Evolutionary conservation across 495 filamentous ascomycete genomes (phyloP).

Genomic region (Aspergillus nanangensis): DNA sequence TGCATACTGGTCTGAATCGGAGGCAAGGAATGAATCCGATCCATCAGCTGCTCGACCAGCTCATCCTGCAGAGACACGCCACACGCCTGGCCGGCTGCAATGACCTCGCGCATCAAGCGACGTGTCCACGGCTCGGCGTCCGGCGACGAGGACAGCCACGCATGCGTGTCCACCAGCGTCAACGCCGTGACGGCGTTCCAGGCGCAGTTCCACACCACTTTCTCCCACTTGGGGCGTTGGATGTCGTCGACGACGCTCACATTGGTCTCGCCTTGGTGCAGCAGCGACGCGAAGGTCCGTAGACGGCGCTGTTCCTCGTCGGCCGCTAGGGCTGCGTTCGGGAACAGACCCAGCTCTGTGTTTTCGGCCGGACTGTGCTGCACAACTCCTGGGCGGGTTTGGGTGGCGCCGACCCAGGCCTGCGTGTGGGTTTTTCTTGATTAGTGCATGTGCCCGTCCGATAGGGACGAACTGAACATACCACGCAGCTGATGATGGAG

Average conservation of each 20-base stretch:
- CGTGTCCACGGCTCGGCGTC: not conserved
- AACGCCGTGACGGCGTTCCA: slow-evolving; percentile 40
- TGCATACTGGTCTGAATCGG: slow-evolving; percentile 49
- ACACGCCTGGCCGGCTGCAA: not conserved
- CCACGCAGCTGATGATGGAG: slow-evolving; percentile 54
- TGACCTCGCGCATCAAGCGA: not conserved
- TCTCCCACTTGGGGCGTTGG: slow-evolving; percentile 33
- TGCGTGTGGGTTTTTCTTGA: not conserved
- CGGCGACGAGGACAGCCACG: not conserved
- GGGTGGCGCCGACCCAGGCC: not conserved
- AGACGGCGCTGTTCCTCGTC: not conserved
- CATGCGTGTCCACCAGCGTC: slow-evolving; percentile 31
- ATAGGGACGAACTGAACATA: slow-evolving; percentile 3
- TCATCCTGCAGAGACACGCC: not conserved
- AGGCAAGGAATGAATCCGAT: not conserved
- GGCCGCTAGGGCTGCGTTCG: not conserved
- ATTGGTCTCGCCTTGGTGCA: not conserved
- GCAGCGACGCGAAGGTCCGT: not conserved
- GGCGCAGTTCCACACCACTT: slow-evolving; percentile 41
- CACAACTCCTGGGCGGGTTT: not conserved
- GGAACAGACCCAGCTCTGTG: not conserved
- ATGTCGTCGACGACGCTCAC: slow-evolving; percentile 23
- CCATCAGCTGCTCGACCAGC: not conserved
- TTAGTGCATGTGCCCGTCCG: not conserved
- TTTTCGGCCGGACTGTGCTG: not conserved